Evolutionary conservation across 73 alveolate species (phyloP).

Genomic region (Loxodes magnus): DNA sequence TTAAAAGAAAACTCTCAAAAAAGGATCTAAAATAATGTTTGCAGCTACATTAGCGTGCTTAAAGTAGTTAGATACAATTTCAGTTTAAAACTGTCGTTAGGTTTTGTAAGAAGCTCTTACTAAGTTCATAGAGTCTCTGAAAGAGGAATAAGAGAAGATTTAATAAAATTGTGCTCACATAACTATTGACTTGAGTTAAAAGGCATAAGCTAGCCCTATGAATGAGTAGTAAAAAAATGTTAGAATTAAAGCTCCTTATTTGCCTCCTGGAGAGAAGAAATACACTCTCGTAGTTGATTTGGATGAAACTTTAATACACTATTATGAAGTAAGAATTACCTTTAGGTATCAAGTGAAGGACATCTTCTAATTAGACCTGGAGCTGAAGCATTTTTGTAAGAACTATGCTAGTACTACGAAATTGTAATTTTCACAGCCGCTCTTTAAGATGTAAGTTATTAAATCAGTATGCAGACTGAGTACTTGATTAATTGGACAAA

Average conservation of each 20-base stretch:
- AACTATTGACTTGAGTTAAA: not conserved
- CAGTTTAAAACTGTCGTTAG: not conserved
- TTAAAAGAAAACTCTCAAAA: not conserved
- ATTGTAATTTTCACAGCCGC: conserved; percentile 96
- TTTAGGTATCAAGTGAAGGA: conserved; percentile 32
- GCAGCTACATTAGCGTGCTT: too few relatives aligned
- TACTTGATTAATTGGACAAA: conserved; percentile 83
- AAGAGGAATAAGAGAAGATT: not conserved
- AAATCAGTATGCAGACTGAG: conserved; percentile 87
- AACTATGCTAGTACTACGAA: conserved; percentile 77
- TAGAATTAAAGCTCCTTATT: conserved; percentile 10
- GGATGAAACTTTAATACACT: conserved; percentile 42
- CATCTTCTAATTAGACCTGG: conserved; percentile 82
- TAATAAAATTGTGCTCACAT: not conserved
- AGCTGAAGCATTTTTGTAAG: conserved; percentile 76
- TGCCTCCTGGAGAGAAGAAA: not conserved
- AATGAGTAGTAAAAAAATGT: not conserved
- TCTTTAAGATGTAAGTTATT: conserved; percentile 43
- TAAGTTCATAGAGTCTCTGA: not conserved
- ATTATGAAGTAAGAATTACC: not conserved
- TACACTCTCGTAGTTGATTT: conserved; percentile 32
- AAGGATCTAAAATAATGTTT: too few relatives aligned
- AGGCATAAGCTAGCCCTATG: not conserved
- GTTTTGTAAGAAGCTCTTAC: not conserved
- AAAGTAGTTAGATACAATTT: not conserved